These are phyloP conservation scores for Logfia minima DNA, from an alignment of 129 eudicot genomes.

Conservation along the genomic window DNA sequence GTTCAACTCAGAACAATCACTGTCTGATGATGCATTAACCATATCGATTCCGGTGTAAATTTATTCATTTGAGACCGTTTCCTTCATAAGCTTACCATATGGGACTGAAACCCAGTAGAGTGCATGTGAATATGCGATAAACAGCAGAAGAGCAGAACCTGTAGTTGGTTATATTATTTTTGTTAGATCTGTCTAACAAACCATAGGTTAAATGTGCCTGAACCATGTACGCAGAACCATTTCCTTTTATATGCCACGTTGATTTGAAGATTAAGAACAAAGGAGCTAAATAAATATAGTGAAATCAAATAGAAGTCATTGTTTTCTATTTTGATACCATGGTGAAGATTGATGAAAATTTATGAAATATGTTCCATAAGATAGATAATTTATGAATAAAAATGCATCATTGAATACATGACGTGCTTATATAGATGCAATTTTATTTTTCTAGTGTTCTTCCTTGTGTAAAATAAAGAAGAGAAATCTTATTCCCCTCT, in stretches of 20 bases:
- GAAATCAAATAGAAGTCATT: neutral
- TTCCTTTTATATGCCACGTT: no score
- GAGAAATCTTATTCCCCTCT: neutral
- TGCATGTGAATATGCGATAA: neutral
- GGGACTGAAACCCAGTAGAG: neutral
- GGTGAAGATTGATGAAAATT: no score
- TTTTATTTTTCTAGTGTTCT: neutral
- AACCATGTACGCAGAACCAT: no score
- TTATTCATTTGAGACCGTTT: neutral
- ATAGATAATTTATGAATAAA: no score
- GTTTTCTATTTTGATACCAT: neutral
- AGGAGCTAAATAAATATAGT: neutral
- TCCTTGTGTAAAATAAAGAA: neutral
- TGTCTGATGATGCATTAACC: neutral
- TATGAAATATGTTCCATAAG: neutral
- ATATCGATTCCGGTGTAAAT: neutral
- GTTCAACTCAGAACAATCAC: neutral
- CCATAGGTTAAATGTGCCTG: neutral
- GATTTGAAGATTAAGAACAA: no score
- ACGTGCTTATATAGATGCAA: no score
- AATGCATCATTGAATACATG: neutral
- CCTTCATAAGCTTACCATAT: neutral
- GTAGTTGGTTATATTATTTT: neutral
- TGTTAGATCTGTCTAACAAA: no score
- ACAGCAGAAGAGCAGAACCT: neutral